Conservation (phyloP, 2,329 filamentous ascomycete genomes). For the Bimuria novae-zelandiae region DNA sequence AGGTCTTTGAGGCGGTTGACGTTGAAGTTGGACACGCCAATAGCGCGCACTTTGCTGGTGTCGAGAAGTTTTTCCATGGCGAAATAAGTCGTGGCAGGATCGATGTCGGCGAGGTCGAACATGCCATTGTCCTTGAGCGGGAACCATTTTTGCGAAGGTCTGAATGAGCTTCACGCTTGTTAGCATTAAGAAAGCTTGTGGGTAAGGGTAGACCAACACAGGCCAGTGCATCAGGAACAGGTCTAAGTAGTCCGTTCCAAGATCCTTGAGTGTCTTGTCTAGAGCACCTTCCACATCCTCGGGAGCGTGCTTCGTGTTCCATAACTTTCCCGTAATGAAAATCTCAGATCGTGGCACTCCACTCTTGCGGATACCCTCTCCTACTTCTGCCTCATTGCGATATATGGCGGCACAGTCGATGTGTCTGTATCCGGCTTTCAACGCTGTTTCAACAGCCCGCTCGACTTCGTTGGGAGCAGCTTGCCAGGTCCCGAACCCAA, state of each 20-base stretch:
- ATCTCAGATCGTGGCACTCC: constrained; percentile 54
- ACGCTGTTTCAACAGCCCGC: constrained; percentile 17
- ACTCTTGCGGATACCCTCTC: constrained; percentile 65
- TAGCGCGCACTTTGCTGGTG: constrained; percentile 37
- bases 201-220: constrained; percentile 27
- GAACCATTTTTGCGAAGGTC: constrained; percentile 69
- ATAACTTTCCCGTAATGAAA: constrained; percentile 78
- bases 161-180: too few relatives aligned
- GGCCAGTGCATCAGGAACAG: constrained; percentile 72
- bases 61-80: constrained; percentile 49
- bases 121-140: constrained; percentile 53
- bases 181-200: constrained; percentile 57
- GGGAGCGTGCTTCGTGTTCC: constrained; percentile 76
- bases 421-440: constrained; percentile 71
- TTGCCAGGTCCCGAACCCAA: constrained; percentile 66
- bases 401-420: constrained; percentile 77
- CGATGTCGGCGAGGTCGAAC: constrained; percentile 25
- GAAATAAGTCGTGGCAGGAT: constrained; percentile 39
- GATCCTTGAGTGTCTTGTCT: constrained; percentile 62
- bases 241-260: constrained; percentile 68
- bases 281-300: constrained; percentile 60
- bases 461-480: background rate
- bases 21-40: constrained; percentile 43
- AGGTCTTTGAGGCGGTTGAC: constrained; percentile 74
- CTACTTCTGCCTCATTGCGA: constrained; percentile 76